A percentile compares a stretch with the other conserved stretches of the same genome.
These are phyloP conservation scores for Abrus precatorius DNA, from an alignment of 306 rosid species.

Conservation along the genomic window DNA sequence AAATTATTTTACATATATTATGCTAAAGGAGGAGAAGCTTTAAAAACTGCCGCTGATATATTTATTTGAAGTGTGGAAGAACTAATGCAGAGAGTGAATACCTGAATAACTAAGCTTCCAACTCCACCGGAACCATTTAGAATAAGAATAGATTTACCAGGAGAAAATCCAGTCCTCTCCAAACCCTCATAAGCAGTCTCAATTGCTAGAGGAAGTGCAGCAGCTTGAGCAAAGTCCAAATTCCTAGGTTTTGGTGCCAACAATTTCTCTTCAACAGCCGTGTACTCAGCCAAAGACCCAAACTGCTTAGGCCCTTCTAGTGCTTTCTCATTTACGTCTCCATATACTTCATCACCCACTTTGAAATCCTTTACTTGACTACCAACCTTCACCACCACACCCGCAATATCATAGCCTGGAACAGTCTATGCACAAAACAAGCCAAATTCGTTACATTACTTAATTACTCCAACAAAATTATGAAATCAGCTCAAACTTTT, in stretches of 20 bases:
- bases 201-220: slow-evolving; percentile 86
- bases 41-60: background rate
- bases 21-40: background rate
- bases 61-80: background rate
- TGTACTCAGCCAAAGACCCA: slow-evolving; percentile 95
- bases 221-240: slow-evolving; percentile 81
- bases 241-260: slow-evolving; percentile 86
- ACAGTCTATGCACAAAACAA: slow-evolving; percentile 69
- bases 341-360: slow-evolving; percentile 93
- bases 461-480: slow-evolving; percentile 7
- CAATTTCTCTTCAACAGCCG: slow-evolving; percentile 84
- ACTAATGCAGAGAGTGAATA: slow-evolving; percentile 31
- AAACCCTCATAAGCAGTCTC: slow-evolving; percentile 95
- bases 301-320: slow-evolving; percentile 85
- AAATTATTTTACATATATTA: background rate
- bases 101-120: slow-evolving; percentile 98
- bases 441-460: slow-evolving; percentile 11
- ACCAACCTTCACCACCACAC: slow-evolving; percentile 90
- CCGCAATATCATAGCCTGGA: slow-evolving; percentile 95
- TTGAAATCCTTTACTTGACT: slow-evolving; percentile 77
- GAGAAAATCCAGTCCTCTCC: slow-evolving; percentile 77
- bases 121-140: slow-evolving; percentile 97
- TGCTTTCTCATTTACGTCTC: slow-evolving; percentile 86
- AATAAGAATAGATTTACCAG: slow-evolving; percentile 90
- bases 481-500: slow-evolving; percentile 20